A percentile compares a stretch with the other conserved stretches of the same genome.
These are phyloP conservation scores for Fusarium cyanostomum DNA, from an alignment of 2,329 filamentous ascomycete species.

Conservation along the genomic window DNA sequence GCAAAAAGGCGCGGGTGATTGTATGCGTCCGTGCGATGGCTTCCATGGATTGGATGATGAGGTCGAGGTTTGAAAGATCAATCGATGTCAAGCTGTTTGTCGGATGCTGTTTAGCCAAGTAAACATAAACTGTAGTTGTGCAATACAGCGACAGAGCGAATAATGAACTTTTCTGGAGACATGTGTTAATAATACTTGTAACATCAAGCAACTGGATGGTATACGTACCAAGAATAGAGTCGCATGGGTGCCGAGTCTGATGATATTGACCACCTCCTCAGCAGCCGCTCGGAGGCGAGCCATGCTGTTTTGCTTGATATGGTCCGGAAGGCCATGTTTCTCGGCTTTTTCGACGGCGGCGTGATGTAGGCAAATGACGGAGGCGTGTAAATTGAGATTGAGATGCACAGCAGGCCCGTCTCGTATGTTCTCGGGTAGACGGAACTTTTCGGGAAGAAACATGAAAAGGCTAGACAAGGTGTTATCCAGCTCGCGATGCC, in stretches of 20 bases:
- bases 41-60: conserved; percentile 81
- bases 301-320: conserved; percentile 75
- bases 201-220: neutral
- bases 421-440: conserved; percentile 73
- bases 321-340: conserved; percentile 71
- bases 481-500: conserved; percentile 85
- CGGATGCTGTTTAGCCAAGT: conserved; percentile 75
- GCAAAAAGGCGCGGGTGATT: conserved; percentile 84
- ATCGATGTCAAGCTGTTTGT: conserved; percentile 64
- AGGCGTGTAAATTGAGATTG: conserved; percentile 90
- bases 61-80: conserved; percentile 68
- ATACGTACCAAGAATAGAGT: conserved; percentile 71
- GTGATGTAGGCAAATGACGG: conserved; percentile 88
- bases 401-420: conserved; percentile 81
- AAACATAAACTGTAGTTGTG: conserved; percentile 83
- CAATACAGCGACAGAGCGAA: conserved; percentile 84
- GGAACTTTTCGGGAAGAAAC: conserved; percentile 77
- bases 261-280: conserved; percentile 83
- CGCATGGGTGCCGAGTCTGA: conserved; percentile 79
- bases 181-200: neutral
- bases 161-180: conserved; percentile 47
- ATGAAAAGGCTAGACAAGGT: conserved; percentile 80
- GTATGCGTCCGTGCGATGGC: conserved; percentile 77
- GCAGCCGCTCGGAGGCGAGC: conserved; percentile 80
- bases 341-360: conserved; percentile 86